Base-by-base conservation (phyloP, 495 filamentous ascomycete species). In the Tuber aestivum region DNA sequence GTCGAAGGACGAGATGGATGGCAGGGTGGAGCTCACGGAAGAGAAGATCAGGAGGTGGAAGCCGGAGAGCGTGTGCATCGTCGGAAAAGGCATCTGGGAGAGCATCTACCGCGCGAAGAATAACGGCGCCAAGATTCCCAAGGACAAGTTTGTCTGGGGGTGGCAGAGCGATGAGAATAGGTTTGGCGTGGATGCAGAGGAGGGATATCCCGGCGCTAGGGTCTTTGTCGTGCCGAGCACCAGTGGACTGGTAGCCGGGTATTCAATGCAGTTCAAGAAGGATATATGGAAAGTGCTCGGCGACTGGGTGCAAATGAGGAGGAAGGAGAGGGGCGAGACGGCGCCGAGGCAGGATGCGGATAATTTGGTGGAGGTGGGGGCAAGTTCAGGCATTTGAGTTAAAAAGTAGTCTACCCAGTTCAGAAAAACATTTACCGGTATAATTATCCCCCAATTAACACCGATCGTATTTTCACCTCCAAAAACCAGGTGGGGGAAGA, bases 1-100 rank as follows among this genome's bases (percentile, higher is more conserved):
- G 77, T 90, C 86, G 74, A 90, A 88, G 41, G 83, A 83, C 35
- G 95, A 99, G 84, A 95, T 97, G 92, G 91, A 93, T 78, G 92
- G 84, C 0, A 91, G 93, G 0, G 94, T 97, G 20, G 85, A 84
- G 0, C 82, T 90, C 0, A 86, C 97, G n/a, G 93, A 97, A 79
- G 87, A 84, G 0, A 98, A 98, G 84, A 86, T 94, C 18, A 85
- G 90, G 23, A 83, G 77, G 71, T 93, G 87, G 83, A 88, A 87
- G 76, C 95, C 95, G 0, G 93, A 97, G 86, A 88, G 84, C 16
- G 93, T 97, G 9, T 93, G 90, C 79, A 85, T 98, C 5, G 94
- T 97, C 2, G 95, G 95, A 12, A 99, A 99, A 86, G 88, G 92
- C 76, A 97, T 99, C 73, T 99, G 95, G 95, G 94, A 98, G 86